phyloP scores from a whole-genome alignment of 257 asterid species.

The Rauvolfia tetraphylla region DNA sequence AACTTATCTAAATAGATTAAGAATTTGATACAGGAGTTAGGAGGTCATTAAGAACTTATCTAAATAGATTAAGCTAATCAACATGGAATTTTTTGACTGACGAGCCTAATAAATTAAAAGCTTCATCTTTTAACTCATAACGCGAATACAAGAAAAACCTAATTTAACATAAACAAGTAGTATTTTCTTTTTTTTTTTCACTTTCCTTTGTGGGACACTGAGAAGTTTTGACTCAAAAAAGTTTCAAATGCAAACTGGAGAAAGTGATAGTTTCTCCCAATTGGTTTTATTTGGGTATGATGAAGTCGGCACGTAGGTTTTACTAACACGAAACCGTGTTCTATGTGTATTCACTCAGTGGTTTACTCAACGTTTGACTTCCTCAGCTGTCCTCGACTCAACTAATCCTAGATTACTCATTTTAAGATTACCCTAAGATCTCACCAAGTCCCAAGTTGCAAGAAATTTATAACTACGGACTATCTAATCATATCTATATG shows the following conservation, averaged over 20 bases:
- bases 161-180: too few relatives aligned
- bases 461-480: not conserved
- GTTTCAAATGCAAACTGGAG: not conserved
- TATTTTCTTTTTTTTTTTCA: too few relatives aligned
- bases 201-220: not conserved
- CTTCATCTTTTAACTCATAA: too few relatives aligned
- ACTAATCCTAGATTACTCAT: not conserved
- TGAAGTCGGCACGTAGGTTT: not conserved
- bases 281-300: too few relatives aligned
- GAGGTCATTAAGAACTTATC: too few relatives aligned
- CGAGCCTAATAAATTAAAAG: not conserved
- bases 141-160: too few relatives aligned
- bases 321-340: constrained; percentile 12
- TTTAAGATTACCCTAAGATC: too few relatives aligned
- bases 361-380: constrained; percentile 10
- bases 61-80: not conserved
- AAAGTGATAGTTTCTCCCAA: not conserved
- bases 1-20: too few relatives aligned
- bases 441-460: not conserved
- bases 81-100: not conserved
- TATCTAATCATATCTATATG: too few relatives aligned
- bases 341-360: not conserved
- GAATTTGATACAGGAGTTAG: too few relatives aligned
- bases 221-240: not conserved
- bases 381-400: not conserved